These are phyloP conservation scores for Fomitopsis betulina DNA, from an alignment of 1,284 basidiomycete genomes.

Conservation along the genomic window DNA sequence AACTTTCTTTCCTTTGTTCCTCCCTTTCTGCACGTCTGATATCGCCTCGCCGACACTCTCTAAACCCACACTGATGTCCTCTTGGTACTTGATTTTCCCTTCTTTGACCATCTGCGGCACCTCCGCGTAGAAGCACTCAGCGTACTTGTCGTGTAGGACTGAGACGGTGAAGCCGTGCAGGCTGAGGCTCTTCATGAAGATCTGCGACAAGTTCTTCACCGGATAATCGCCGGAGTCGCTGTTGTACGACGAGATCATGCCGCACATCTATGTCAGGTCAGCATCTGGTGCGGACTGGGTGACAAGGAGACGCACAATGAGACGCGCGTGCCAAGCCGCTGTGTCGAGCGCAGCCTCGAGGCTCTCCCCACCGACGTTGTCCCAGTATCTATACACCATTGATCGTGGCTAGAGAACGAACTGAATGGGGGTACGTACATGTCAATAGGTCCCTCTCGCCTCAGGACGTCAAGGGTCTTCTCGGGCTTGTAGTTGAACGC, in stretches of 20 bases:
- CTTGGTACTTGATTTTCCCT: conserved; percentile 58
- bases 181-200: conserved; percentile 48
- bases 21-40: conserved; percentile 48
- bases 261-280: conserved; percentile 15
- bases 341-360: conserved; percentile 53
- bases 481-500: conserved; percentile 73
- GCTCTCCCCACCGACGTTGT: conserved; percentile 64
- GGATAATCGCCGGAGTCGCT: conserved; percentile 8
- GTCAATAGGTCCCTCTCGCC: conserved; percentile 53
- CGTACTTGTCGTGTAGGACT: conserved; percentile 35
- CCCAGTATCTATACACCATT: conserved; percentile 36
- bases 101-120: conserved; percentile 46
- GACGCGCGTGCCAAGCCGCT: conserved; percentile 46
- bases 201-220: conserved; percentile 28
- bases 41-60: conserved; percentile 50
- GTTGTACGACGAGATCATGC: conserved; percentile 31
- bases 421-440: conserved; percentile 28
- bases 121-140: conserved; percentile 43
- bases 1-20: conserved; percentile 56
- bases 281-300: neutral
- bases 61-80: conserved; percentile 48
- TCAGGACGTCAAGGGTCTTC: conserved; percentile 46
- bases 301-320: conserved; percentile 42
- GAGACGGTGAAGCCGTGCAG: conserved; percentile 59
- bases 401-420: too few relatives aligned